Base-by-base conservation (phyloP, 805 yeast species). In the Schizosaccharomyces octosporus region DNA sequence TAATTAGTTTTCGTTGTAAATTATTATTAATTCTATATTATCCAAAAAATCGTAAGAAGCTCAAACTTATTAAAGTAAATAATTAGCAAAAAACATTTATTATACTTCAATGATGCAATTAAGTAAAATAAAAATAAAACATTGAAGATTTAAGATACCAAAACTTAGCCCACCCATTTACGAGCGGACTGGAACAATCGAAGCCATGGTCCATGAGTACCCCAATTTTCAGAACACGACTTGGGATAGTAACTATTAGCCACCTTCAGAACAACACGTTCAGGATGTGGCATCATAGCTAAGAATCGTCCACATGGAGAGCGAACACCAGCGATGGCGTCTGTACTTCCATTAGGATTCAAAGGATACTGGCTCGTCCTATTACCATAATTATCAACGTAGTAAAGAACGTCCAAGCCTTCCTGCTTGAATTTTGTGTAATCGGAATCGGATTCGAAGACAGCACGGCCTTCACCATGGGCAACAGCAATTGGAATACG, bases 241-340 rank as follows among this genome's bases (percentile, higher is more conserved):
- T 76, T 73, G 60, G 97, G 96, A 70, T 87, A 86, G 82, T 87
- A 90, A 3, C 97, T 87, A 75, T 90, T 90, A 62, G 94, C 76
- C 72, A 86, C 95, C 69, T 83, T 76, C 74, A 96, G 80, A 62
- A 83, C 78, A 61, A 86, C 93, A 75, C 98, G 86, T 74, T 93
- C 98, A 29, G 98, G 98, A 72, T 93, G 98, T 59, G 98, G 98
- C 98, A 93, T 93, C 88, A 93, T 81, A 4, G 97, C 97, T 67
- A 93, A 76, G 2, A 93, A 97, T 72, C 98, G 83, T 65, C 97
- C 97, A 69, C 86, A 87, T 61, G 87, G 87, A 61, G 89, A 81
- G 65, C 84, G 78, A 62, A 93, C 81, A 77, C 97, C 98, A 48
- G 96, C 85, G 67, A 93, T 86, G 73, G 95, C 97, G 62, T 79